Percentiles rank a stretch among this genome's conserved stretches.
Evolutionary conservation across 305 asterid species (phyloP).

Genomic region (Striga hermonthica): DNA sequence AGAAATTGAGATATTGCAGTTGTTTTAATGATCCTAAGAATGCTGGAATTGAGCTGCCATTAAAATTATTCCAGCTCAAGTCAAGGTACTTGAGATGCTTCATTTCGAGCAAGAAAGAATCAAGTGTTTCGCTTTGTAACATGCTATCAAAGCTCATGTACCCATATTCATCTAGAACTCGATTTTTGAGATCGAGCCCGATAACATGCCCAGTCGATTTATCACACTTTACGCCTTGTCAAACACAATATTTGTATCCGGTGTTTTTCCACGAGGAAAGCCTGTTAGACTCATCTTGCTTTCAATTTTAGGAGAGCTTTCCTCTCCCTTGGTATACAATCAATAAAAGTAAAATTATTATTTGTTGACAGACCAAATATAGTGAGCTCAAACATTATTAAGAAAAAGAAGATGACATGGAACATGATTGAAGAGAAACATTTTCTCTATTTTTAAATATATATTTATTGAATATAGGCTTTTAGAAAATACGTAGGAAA

Average conservation of each 20-base stretch:
- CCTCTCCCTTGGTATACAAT: slow-evolving; percentile 7
- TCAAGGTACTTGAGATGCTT: slow-evolving; percentile 11
- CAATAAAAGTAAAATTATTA: background rate
- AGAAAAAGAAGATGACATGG: background rate
- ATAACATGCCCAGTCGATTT: background rate
- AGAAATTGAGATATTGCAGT: slow-evolving; percentile 6
- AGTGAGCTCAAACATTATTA: background rate
- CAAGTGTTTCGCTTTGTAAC: background rate
- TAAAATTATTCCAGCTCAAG: slow-evolving; percentile 16
- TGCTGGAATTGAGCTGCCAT: slow-evolving; percentile 9
- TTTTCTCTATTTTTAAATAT: background rate
- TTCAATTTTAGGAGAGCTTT: slow-evolving; percentile 12
- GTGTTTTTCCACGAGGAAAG: slow-evolving; percentile 6
- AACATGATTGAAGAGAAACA: background rate
- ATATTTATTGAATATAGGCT: too few relatives aligned
- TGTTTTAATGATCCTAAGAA: slow-evolving; percentile 23
- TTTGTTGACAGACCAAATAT: background rate
- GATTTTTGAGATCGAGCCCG: slow-evolving; percentile 5
- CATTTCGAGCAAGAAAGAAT: slow-evolving; percentile 23
- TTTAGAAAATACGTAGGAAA: too few relatives aligned
- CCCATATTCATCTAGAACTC: too few relatives aligned
- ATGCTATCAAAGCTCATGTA: background rate
- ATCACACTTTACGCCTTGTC: slow-evolving; percentile 13
- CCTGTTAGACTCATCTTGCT: slow-evolving; percentile 2
- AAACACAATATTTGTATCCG: background rate